These are phyloP conservation scores for Kurtzmaniella quercitrusa DNA, from an alignment of 1,139 yeast genomes.

Conservation along the genomic window DNA sequence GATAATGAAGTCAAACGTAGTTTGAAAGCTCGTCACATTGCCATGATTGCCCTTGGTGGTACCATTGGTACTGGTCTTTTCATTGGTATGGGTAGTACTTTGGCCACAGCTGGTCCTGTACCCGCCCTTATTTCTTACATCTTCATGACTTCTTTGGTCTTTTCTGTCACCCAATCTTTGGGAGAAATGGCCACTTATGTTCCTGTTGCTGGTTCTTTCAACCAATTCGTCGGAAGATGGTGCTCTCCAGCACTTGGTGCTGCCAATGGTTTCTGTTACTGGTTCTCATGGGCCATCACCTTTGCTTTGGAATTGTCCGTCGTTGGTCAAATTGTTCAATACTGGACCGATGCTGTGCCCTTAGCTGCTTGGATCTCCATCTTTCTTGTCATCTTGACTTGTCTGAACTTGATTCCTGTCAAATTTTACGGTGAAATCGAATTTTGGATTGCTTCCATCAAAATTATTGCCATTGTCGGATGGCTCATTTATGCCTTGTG, in stretches of 20 bases:
- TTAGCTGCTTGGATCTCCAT: conserved; percentile 74
- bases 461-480: conserved; percentile 68
- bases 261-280: conserved; percentile 78
- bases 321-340: conserved; percentile 69
- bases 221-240: conserved; percentile 55
- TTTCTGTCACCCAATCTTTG: conserved; percentile 61
- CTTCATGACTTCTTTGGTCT: conserved; percentile 65
- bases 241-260: conserved; percentile 71
- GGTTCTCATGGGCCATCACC: conserved; percentile 86
- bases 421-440: conserved; percentile 45
- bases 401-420: conserved; percentile 38
- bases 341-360: conserved; percentile 74
- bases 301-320: conserved; percentile 80
- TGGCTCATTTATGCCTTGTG: conserved; percentile 64
- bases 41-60: conserved; percentile 63
- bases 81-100: conserved; percentile 54
- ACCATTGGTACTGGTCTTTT: conserved; percentile 68
- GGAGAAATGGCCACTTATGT: conserved; percentile 77
- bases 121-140: conserved; percentile 61
- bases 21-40: conserved; percentile 59
- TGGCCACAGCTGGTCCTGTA: conserved; percentile 67
- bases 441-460: conserved; percentile 55
- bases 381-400: conserved; percentile 42
- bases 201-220: conserved; percentile 65
- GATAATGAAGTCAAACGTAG: conserved; percentile 31